Evolutionary conservation across 495 filamentous ascomycete genomes (phyloP), one percentile per base, ranked within the genome.

Genomic region (Neurospora hispaniola): DNA sequence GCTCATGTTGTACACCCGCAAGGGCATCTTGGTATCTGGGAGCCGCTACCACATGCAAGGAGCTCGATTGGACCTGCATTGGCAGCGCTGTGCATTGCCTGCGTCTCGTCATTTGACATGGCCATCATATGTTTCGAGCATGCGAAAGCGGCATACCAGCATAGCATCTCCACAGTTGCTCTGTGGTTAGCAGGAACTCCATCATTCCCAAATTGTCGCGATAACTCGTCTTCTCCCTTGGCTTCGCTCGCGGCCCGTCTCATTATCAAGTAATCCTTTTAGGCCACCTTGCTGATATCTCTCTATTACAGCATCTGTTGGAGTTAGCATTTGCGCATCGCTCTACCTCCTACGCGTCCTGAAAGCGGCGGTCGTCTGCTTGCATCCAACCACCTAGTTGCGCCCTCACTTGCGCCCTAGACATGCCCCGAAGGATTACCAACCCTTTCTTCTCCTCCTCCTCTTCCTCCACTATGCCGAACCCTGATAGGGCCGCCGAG

Each of bases 351-450:
- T 62, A 44, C 43, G 43, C 48, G 43, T 18, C 70, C 42, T 54
- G 31, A 31, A 62, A 40, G 11, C 70, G 54, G 43, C 70, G 35
- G 42, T 62, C 71, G 23, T 40, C 44, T 43, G 41, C 69, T 35
- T 39, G 7, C 20, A 38, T 69, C 44, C 69, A 38, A 72, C 27
- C 54, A 66, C 54, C 54, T 66, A 66, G 54, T 35, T 16, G 54
- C 69, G 39, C 35, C 23, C 40, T 31, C 44, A 40, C 70, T 23
- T 54, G 54, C 20, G 41, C 69, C 69, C 69, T 70, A 73, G 78
- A 82, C 73, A 85, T 90, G 89, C 80, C 82, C 76, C 89, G 88
- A 84, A 81, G 88, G 78, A 79, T 86, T 39, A 66, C 81, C 31
- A 83, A 83, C 73, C 81, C 81, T 35, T 83, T 83, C 68, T 78